Evolutionary conservation across 805 yeast genomes (phyloP), one percentile per base, ranked within the genome.

Genomic region (Ogataea ramenticola): DNA sequence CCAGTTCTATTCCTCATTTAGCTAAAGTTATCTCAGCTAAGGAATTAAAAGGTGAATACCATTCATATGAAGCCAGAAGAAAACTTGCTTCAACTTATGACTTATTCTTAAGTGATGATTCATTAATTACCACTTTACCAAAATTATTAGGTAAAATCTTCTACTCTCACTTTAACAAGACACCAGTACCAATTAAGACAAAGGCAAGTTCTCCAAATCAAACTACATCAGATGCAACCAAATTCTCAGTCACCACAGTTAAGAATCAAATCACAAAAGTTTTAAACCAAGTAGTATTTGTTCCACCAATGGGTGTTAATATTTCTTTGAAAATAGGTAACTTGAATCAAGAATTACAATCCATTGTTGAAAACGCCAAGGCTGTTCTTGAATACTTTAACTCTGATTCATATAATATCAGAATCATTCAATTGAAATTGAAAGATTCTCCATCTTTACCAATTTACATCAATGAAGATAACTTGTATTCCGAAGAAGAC

Each of bases 21-120:
- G 45, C 62, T 20, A 73, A 75, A 54, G 80, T 90, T 43, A 71
- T 89, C 30, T 75, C 93, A 6, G 82, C 82, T 44, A 71, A 78
- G 39, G 84, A 88, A 52, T 71, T 93, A 50, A 87, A 87, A 62
- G 86, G 89, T 30, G 84, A 82, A 48, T 91, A 80, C 72, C 88
- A 88, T 67, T 78, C 86, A n/a, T 93, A 69, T 56, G 97, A 93
- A 64, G 82, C 89, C 47, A 81, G 89, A 62, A 80, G 97, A 61
- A 82, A 80, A 49, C 77, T 93, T 47, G 64, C 74, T 36, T 61
- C 71, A 15, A 80, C 78, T 46, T 86, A 77, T 59, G 95, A 89
- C 55, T 51, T 88, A 48, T 86, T 93, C 62, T 60, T 93, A 36
- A 82, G 87, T 43, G 99, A 93, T 65, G 96, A 89, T 49, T 80